Conservation (phyloP, 441 rosid species). For the Brassica balearica region DNA sequence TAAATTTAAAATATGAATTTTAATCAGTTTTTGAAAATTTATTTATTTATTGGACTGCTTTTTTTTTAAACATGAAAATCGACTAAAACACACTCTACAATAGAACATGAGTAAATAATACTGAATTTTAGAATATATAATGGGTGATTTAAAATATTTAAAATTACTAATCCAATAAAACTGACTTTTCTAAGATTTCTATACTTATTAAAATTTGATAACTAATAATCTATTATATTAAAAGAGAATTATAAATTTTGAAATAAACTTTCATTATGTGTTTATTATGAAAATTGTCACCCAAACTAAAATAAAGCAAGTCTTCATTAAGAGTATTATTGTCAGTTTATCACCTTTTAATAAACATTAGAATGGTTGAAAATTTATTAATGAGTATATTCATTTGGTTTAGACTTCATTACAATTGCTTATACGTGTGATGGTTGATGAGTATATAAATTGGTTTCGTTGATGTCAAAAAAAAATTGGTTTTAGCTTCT, state of each 20-base stretch:
- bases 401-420: too few relatives aligned
- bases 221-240: not conserved
- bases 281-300: not conserved
- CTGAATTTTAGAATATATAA: not conserved
- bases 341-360: not conserved
- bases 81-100: not conserved
- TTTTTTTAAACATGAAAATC: not conserved
- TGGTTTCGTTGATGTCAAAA: too few relatives aligned
- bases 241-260: not conserved
- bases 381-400: too few relatives aligned
- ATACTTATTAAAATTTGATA: not conserved
- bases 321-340: not conserved
- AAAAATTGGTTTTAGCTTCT: too few relatives aligned
- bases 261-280: not conserved
- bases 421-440: too few relatives aligned
- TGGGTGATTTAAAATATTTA: not conserved
- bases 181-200: not conserved
- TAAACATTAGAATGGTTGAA: too few relatives aligned
- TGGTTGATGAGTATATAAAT: too few relatives aligned
- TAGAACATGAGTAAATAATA: not conserved
- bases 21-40: not conserved
- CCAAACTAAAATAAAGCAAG: not conserved
- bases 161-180: not conserved
- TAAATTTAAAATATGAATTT: not conserved
- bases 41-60: not conserved